Evolutionary conservation across 1,284 basidiomycete species (phyloP), one percentile per base, ranked within the genome.

Genomic region (Exobasidium rhododendri): DNA sequence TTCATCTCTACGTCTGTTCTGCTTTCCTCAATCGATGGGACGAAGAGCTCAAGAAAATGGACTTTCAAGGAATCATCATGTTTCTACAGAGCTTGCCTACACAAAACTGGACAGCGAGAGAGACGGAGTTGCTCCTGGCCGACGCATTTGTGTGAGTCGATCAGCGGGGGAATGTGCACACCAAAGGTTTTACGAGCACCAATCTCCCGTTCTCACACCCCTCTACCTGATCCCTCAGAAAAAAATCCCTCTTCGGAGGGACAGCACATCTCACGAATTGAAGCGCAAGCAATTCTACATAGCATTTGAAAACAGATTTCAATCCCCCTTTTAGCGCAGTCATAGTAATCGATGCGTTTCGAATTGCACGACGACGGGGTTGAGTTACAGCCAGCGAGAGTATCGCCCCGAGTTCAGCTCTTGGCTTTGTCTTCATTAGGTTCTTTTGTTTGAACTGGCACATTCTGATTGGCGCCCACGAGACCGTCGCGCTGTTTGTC

Each of bases 41-140:
- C 32, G 66, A 64, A 4, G 62, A 70, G 61, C 65, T 79, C 26
- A 58, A 56, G 26, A 62, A 65, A 45, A 78, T 79, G 77, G 78
- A 79, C 47, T 79, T 79, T 47, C 77, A 78, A 91, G 92, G 92
- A 56, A 96, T 97, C 80, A 98, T 98, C 81, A 97, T 98, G 89
- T 98, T 97, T 82, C 84, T 98, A 2, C 94, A 98, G 81, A 91
- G 91, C 2, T 85, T 97, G 3, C 94, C 96, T 7, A 98, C 94
- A 1, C 91, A 94, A 74, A 85, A 86, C 56, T 98, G 96, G 94
- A 87, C 87, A 4, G 94, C 98, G 80, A 89, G 93, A 74, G 93
- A 98, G 78, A 89, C 97, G 50, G 93, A 97, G 79, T 86, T 97
- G 81, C 85, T 98, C 17, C 85, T 98, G 49, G 92, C 90, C 73